Conservation (phyloP, 1,284 basidiomycete genomes). For the Crucibulum cyathiforme region DNA sequence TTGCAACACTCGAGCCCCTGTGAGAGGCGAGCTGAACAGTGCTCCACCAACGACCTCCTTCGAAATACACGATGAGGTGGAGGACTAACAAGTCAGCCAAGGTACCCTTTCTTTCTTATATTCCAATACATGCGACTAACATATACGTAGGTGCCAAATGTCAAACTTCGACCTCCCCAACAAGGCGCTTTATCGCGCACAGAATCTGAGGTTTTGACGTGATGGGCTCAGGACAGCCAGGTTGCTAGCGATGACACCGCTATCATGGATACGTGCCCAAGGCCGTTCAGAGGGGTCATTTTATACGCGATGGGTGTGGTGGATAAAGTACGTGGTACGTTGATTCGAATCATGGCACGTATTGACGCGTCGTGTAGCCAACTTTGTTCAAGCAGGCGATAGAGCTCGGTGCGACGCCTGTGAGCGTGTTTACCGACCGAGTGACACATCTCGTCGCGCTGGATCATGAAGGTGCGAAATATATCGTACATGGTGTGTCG, state of each 20-base stretch:
- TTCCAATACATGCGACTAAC: constrained; percentile 14
- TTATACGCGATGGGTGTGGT: constrained; percentile 75
- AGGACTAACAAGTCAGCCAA: constrained; percentile 36
- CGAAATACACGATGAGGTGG: constrained; percentile 18
- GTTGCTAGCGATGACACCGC: constrained; percentile 45
- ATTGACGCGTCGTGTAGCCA: constrained; percentile 44
- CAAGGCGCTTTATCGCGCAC: constrained; percentile 38
- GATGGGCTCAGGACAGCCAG: constrained; percentile 48
- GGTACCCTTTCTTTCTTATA: constrained; percentile 7
- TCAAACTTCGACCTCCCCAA: constrained; percentile 73
- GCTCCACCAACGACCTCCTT: no score
- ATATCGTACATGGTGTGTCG: constrained; percentile 51
- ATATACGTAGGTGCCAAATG: constrained; percentile 70
- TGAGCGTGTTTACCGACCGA: constrained; percentile 74
- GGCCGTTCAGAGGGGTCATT: constrained; percentile 68
- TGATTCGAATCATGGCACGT: not conserved
- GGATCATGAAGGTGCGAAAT: constrained; percentile 78
- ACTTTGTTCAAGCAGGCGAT: constrained; percentile 74
- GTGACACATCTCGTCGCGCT: constrained; percentile 82
- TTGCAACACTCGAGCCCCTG: no score
- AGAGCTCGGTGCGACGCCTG: constrained; percentile 74
- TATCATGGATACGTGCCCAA: constrained; percentile 60
- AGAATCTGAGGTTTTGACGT: constrained; percentile 31
- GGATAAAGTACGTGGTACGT: constrained; percentile 63
- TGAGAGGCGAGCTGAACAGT: no score